A percentile compares a stretch with the other conserved stretches of the same genome.
phyloP scores from a whole-genome alignment of 2,329 filamentous ascomycete species.

The Cytospora schulzeri region DNA sequence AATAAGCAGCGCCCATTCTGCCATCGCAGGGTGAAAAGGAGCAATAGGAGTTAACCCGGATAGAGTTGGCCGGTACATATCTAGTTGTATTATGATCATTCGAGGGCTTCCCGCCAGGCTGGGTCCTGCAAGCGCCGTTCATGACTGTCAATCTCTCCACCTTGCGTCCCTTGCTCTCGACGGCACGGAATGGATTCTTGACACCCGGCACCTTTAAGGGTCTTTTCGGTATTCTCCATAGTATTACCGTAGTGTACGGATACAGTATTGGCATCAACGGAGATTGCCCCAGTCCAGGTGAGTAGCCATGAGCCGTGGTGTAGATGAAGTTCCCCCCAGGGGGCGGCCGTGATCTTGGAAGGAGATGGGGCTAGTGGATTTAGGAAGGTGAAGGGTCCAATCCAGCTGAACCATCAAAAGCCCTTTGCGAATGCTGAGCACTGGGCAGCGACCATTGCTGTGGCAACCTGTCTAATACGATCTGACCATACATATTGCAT shows the following conservation, averaged over 20 bases:
- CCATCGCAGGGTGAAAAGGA: background rate
- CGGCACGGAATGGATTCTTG: conserved; percentile 2
- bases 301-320: conserved; percentile 2
- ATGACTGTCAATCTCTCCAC: background rate
- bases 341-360: conserved; percentile 15
- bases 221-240: background rate
- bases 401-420: background rate
- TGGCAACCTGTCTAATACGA: background rate
- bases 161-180: conserved; percentile 8
- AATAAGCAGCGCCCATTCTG: conserved; percentile 1
- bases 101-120: background rate
- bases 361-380: conserved; percentile 16
- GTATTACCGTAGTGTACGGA: background rate
- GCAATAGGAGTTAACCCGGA: background rate
- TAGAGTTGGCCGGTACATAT: background rate
- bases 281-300: conserved; percentile 10
- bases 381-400: background rate
- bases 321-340: conserved; percentile 3
- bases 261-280: background rate
- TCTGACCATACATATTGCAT: background rate
- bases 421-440: too few relatives aligned
- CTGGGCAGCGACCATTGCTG: background rate
- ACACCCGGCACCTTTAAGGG: background rate
- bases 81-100: conserved; percentile 2
- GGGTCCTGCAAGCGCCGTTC: conserved; percentile 2